Conservation (phyloP, 2,329 filamentous ascomycete genomes). For the Aspergillus pseudonomiae region DNA sequence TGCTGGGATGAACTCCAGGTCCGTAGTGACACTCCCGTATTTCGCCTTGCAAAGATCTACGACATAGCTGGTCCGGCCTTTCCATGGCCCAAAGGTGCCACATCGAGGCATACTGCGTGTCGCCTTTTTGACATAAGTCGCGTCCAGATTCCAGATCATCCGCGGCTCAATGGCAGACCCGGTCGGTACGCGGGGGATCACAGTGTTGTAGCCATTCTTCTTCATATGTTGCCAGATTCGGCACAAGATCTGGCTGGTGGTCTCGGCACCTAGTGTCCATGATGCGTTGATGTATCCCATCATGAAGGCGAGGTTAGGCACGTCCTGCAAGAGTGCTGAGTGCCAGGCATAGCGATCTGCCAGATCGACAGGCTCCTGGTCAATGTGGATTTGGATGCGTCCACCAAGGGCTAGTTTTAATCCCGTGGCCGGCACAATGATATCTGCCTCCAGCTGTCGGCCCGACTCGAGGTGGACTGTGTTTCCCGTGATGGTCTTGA, state of each 20-base stretch:
- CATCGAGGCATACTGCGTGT: background rate
- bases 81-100: background rate
- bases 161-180: background rate
- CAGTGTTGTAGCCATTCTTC: slow-evolving; percentile 7
- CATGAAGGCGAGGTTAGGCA: slow-evolving; percentile 40
- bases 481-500: slow-evolving; percentile 48
- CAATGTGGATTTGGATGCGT: slow-evolving; percentile 30
- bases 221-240: slow-evolving; percentile 32
- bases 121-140: slow-evolving; percentile 29
- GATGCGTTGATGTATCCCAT: slow-evolving; percentile 40
- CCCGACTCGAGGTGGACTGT: slow-evolving; percentile 51
- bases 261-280: slow-evolving; percentile 44
- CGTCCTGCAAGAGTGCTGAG: slow-evolving; percentile 39
- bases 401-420: slow-evolving; percentile 38
- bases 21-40: background rate
- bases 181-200: slow-evolving; percentile 18
- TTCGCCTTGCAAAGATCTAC: background rate
- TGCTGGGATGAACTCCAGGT: background rate
- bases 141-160: slow-evolving; percentile 26
- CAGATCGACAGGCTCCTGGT: slow-evolving; percentile 28
- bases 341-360: slow-evolving; percentile 37
- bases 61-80: background rate
- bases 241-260: slow-evolving; percentile 31
- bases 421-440: slow-evolving; percentile 45
- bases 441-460: slow-evolving; percentile 33